Evolutionary conservation across 116 monocot genomes (phyloP), one percentile per base, ranked within the genome.

Genomic region (Dioscorea cayenensis): DNA sequence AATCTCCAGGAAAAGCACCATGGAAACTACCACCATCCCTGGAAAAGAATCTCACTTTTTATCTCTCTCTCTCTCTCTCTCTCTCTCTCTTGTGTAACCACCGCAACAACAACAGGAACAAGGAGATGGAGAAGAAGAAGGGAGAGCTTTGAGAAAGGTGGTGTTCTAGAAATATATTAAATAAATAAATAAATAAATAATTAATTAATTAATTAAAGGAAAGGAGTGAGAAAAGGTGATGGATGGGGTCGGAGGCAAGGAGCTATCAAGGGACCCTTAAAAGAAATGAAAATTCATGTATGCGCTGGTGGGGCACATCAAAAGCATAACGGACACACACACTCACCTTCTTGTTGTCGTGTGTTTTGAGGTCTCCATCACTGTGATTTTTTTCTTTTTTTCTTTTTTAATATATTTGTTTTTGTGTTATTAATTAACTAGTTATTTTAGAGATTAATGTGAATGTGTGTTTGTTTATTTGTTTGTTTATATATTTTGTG

Each of bases 1-100:
- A 73, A 89, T 85, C 83, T 78, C 64, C 35, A 52, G 63, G 83
- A 89, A 85, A 80, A 72, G 70, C 73, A 74, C 80, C 65, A 51
- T 65, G 18, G 59, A 83, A 83, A 80, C 80, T 63, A 80, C 69
- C 75, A 6, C 60, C 23, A 63, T 49, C 49, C 72, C 71, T 59
- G 37, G 13, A 61, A 55, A 55, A 55, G 49, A 63, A 49, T 49
- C 49, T 66, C 27, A 55, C 65, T 12, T 51, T 4, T 60, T 25
- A 16, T 73, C 64, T 63, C 43, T 58, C 71, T 37, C 29, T 51
- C 23, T 60, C 59, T 38, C 20, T n/a, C n/a, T 72, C 23, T 73
- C 64, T 63, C 20, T 49, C 71, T 19, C 55, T 55, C 55, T n/a
- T 55, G 55, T 55, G 55, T 55, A 55, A 55, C 55, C 55, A 55